A percentile compares a stretch with the other conserved stretches of the same genome.
phyloP scores from a whole-genome alignment of 805 yeast genomes.

The Hanseniaspora meyeri region DNA sequence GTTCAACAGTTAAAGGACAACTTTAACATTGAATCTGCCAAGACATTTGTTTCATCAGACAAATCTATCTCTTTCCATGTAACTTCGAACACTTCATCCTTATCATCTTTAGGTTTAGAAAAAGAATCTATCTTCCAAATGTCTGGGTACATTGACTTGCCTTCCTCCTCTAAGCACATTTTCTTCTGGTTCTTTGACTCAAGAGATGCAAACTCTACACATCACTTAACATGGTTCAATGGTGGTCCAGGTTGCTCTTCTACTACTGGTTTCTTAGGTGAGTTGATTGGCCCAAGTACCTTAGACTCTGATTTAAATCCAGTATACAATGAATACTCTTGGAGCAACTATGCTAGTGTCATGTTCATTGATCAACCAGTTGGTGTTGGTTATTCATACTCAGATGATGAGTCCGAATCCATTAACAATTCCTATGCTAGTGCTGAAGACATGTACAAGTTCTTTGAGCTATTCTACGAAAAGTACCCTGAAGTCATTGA shows the following conservation, averaged over 20 bases:
- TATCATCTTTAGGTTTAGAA: constrained; percentile 33
- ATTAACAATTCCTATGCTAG: constrained; percentile 69
- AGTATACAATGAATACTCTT: constrained; percentile 67
- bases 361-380: constrained; percentile 91
- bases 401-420: background rate
- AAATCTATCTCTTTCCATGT: background rate
- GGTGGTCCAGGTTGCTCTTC: constrained; percentile 98
- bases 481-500: constrained; percentile 61
- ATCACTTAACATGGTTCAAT: constrained; percentile 50
- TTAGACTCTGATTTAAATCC: constrained; percentile 56
- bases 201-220: constrained; percentile 33
- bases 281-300: constrained; percentile 69
- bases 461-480: constrained; percentile 70
- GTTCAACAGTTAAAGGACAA: background rate
- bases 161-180: constrained; percentile 59
- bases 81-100: background rate
- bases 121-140: constrained; percentile 69
- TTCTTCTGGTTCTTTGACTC: constrained; percentile 92
- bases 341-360: constrained; percentile 86
- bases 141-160: constrained; percentile 67
- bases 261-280: constrained; percentile 78
- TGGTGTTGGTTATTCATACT: constrained; percentile 81
- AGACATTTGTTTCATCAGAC: background rate
- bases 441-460: constrained; percentile 74
- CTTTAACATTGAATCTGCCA: background rate